Evolutionary conservation across 495 filamentous ascomycete species (phyloP), one percentile per base, ranked within the genome.

Genomic region (Trichocladium uniseriatum): DNA sequence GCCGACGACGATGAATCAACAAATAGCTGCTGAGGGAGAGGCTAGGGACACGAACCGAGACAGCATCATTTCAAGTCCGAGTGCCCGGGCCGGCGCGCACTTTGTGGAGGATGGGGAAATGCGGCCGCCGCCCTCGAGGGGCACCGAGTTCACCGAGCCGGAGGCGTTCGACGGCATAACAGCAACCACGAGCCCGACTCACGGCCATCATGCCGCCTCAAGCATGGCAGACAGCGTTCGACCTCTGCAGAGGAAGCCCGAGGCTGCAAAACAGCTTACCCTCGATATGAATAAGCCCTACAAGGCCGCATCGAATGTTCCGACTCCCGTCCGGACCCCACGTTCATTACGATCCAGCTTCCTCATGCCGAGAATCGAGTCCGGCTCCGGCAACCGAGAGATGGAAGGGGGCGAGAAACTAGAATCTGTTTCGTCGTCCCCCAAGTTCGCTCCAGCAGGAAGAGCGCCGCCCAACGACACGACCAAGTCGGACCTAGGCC

Each of bases 111-210:
- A 84, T 41, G 66, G 68, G 41, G 82, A 87, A 43, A 61, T 57
- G 42, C 69, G 57, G 20, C 64, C 66, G 8, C 86, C 84, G 21
- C 81, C 80, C 7, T 91, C 87, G 11, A 72, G 86, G 52, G 86
- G 83, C 22, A 91, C 87, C 8, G 87, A 92, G 52, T 78, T 79
- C 58, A 91, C 87, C 37, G 86, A 85, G 43, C 72, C 75, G 43
- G 71, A 77, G 39, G 67, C 68, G 2, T 60, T 66, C 43, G 86
- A 87, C 52, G 76, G 79, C 50, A 76, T 79, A 42, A 88, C 84
- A 0, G 79, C 81, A 37, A 87, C 84, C 56, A 83, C 84, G 0
- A 89, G 84, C 53, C 86, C 84, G 24, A 84, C 79, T 3, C 78
- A 79, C 16, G 77, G 74, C 28, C 67, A 75, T 43, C 73, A 85